These are phyloP conservation scores for Hypoxylon sp. DNA, from an alignment of 2,329 filamentous ascomycete species.

Conservation along the genomic window DNA sequence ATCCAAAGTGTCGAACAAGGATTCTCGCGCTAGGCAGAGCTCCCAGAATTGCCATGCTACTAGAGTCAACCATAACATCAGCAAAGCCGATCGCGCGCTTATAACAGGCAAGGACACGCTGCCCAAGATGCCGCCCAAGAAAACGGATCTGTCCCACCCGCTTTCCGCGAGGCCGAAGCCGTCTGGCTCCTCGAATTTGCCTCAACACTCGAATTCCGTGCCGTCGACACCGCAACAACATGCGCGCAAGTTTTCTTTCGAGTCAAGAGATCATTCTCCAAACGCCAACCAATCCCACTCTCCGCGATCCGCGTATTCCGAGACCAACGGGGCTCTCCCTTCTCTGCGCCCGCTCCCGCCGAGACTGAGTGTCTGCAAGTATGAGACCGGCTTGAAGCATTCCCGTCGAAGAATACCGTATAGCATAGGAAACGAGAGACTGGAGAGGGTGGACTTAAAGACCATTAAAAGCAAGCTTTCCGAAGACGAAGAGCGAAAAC, in stretches of 20 bases:
- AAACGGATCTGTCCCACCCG: conserved; percentile 50
- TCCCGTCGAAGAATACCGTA: conserved; percentile 92
- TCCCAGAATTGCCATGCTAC: conserved; percentile 73
- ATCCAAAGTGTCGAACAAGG: conserved; percentile 70
- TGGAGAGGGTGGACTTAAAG: conserved; percentile 77
- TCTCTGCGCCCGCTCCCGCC: conserved; percentile 74
- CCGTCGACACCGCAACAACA: conserved; percentile 94
- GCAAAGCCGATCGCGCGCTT: conserved; percentile 72
- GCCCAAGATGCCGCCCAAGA: conserved; percentile 64
- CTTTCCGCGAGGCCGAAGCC: conserved; percentile 46
- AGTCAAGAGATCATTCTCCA: conserved; percentile 84
- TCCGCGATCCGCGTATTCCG: conserved; percentile 89
- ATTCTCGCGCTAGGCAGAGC: conserved; percentile 61
- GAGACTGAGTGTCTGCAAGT: conserved; percentile 77
- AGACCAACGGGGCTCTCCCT: conserved; percentile 81
- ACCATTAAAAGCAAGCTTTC: conserved; percentile 79
- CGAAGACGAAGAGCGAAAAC: conserved; percentile 77
- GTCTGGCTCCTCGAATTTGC: conserved; percentile 58
- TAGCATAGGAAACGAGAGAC: conserved; percentile 81
- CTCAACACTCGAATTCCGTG: conserved; percentile 84
- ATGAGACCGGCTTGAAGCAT: conserved; percentile 86
- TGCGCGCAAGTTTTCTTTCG: conserved; percentile 83
- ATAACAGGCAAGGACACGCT: conserved; percentile 68
- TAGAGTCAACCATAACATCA: conserved; percentile 67
- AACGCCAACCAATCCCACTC: conserved; percentile 82